Conservation (phyloP, 208 protist species). For the Phytomonas sp. region DNA sequence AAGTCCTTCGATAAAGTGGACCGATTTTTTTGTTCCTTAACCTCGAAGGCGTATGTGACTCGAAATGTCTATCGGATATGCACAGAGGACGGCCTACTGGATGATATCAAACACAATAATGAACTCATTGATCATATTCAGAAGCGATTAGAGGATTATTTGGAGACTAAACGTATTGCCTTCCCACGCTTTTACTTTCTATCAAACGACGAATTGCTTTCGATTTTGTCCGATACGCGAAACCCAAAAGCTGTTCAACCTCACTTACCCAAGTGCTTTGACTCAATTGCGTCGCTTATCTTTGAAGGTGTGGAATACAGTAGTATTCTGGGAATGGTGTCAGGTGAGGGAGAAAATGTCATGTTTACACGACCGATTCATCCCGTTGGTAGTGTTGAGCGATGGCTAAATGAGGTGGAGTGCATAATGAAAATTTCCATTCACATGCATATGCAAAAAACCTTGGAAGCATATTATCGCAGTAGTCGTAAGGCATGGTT, state of each 20-base stretch:
- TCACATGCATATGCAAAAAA: constrained; percentile 79
- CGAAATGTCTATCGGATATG: constrained; percentile 89
- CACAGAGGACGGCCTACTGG: constrained; percentile 67
- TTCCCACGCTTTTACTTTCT: constrained; percentile 98
- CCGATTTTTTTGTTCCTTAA: constrained; percentile 84
- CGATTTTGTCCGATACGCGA: constrained; percentile 95
- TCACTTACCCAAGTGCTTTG: constrained; percentile 95
- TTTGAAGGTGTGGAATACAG: constrained; percentile 70
- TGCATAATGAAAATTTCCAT: constrained; percentile 88
- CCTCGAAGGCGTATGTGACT: constrained; percentile 67
- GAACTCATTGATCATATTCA: constrained; percentile 91
- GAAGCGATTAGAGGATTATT: constrained; percentile 94
- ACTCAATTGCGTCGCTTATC: constrained; percentile 88
- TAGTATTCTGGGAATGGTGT: constrained; percentile 88
- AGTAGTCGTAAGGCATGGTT: constrained; percentile 86
- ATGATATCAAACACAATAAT: constrained; percentile 79
- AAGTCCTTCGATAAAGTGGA: constrained; percentile 87
- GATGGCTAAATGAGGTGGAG: constrained; percentile 93
- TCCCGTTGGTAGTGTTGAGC: constrained; percentile 90
- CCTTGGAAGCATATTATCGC: constrained; percentile 62
- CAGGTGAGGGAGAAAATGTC: constrained; percentile 89
- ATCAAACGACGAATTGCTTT: constrained; percentile 97
- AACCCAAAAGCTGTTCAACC: constrained; percentile 94
- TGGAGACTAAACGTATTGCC: constrained; percentile 93
- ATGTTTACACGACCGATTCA: constrained; percentile 78